Evolutionary conservation across 306 rosid species (phyloP), one percentile per base, ranked within the genome.

Genomic region (Gastrolobium bilobum): DNA sequence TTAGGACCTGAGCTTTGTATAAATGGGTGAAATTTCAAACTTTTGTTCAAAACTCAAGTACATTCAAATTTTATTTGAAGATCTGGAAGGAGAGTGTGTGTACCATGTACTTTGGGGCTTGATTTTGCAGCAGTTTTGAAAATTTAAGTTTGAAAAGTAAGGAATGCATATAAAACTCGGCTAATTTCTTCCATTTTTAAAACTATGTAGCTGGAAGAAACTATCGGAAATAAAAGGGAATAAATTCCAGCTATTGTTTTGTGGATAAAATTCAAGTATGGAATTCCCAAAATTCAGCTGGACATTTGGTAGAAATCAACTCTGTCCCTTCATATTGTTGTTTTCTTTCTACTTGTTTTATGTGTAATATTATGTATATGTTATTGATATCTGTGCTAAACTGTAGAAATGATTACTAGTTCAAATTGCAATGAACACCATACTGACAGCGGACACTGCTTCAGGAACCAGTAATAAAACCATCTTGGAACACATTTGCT

Each of bases 401-500:
- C 59, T 37, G n/a, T 78, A 35, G 58, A 79, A 29, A 63, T 48
- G 34, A 34, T 57, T 66, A 13, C 7, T 64, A 50, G 52, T 71
- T 75, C 47, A 54, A 43, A 51, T 64, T 58, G 46, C 14, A 40
- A 39, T 65, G 43, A 56, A 56, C 40, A 79, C 67, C 10, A 64
- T 68, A 77, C 50, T 76, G 76, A 69, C 75, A 29, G 60, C 39
- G 58, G 63, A 65, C 58, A 71, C 52, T 77, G 70, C 88, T 80
- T 88, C 90, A 95, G 99, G 99, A 95, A 81, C 99, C 99, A 11
- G 99, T 92, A 9, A 90, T 95, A 85, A 89, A 54, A 82, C 99
- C 99, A 34, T 74, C 33, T n/a, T 95, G 99, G 99, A 88, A 82
- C 77, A 95, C 99, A 65, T 95, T 95, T 83, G 83, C 91, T 62